Percentiles rank a stretch among this genome's conserved stretches.
phyloP scores from a whole-genome alignment of 2,329 filamentous ascomycete species.

The Exophiala calicioides region DNA sequence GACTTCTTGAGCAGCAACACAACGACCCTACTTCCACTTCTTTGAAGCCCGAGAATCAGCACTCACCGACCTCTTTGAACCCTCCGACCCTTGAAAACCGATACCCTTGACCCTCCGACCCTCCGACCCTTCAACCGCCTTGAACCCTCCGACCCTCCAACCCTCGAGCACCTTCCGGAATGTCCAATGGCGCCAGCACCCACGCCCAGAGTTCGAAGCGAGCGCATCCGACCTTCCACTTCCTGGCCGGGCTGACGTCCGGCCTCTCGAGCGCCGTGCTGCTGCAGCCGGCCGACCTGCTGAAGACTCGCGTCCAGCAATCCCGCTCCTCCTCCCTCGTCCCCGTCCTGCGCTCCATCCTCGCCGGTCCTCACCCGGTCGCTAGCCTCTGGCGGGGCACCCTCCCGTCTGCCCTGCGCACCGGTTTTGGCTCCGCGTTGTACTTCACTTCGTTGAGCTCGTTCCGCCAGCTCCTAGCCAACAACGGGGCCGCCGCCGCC shows the following conservation, averaged over 20 bases:
- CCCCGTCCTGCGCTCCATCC: conserved; percentile 68
- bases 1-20: too few species aligned
- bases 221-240: conserved; percentile 65
- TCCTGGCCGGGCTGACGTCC: conserved; percentile 82
- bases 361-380: conserved; percentile 65
- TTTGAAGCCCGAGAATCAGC: too few species aligned
- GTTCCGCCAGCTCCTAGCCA: conserved; percentile 64
- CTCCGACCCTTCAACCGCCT: not conserved
- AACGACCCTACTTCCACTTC: too few species aligned
- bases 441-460: conserved; percentile 90
- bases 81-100: not conserved
- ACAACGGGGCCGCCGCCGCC: conserved; percentile 40
- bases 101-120: not conserved
- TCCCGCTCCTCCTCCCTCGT: conserved; percentile 70
- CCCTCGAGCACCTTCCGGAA: conserved; percentile 9
- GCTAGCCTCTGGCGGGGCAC: conserved; percentile 88
- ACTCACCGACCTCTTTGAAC: too few species aligned
- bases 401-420: conserved; percentile 86
- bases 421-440: conserved; percentile 86
- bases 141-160: not conserved
- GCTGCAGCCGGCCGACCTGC: conserved; percentile 89
- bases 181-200: conserved; percentile 23
- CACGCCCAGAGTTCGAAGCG: conserved; percentile 21
- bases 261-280: conserved; percentile 86
- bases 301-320: conserved; percentile 96